These are phyloP conservation scores for Taiozyma onychis DNA, from an alignment of 1,139 yeast species.

Conservation along the genomic window DNA sequence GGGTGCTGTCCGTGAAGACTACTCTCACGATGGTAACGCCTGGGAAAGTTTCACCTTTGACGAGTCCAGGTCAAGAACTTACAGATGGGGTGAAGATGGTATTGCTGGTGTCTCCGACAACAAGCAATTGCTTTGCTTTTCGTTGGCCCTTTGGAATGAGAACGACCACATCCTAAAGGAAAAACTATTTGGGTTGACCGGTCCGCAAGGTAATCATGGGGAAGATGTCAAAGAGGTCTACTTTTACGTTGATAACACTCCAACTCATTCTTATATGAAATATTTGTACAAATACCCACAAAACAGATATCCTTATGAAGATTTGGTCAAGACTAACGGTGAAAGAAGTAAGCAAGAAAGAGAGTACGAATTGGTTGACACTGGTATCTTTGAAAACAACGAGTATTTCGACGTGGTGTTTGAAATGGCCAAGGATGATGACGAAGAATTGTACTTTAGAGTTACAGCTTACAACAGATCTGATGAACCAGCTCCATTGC, in stretches of 20 bases:
- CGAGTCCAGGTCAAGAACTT: constrained; percentile 76
- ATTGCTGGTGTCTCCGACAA: constrained; percentile 88
- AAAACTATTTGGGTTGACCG: constrained; percentile 83
- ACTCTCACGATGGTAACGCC: constrained; percentile 83
- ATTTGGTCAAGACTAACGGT: constrained; percentile 66
- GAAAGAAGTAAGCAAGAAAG: constrained; percentile 47
- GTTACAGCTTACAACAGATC: constrained; percentile 89
- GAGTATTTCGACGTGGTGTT: constrained; percentile 87
- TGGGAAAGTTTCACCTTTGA: constrained; percentile 92
- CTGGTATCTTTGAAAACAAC: constrained; percentile 71
- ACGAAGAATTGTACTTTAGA: constrained; percentile 75
- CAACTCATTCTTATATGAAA: constrained; percentile 92
- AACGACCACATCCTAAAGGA: constrained; percentile 84
- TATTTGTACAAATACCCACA: constrained; percentile 92
- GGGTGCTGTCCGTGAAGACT: constrained; percentile 81
- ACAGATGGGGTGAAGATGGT: constrained; percentile 98
- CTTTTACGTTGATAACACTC: constrained; percentile 84
- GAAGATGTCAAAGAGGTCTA: constrained; percentile 83
- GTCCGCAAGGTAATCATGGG: constrained; percentile 93
- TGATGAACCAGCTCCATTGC: constrained; percentile 79
- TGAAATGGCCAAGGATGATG: constrained; percentile 86
- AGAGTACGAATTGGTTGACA: constrained; percentile 73
- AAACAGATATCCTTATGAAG: constrained; percentile 72
- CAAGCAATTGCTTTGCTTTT: constrained; percentile 68
- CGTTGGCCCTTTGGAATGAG: constrained; percentile 90